Conservation (phyloP, 768 basidiomycete genomes). For the Coprinopsis cinerea region DNA sequence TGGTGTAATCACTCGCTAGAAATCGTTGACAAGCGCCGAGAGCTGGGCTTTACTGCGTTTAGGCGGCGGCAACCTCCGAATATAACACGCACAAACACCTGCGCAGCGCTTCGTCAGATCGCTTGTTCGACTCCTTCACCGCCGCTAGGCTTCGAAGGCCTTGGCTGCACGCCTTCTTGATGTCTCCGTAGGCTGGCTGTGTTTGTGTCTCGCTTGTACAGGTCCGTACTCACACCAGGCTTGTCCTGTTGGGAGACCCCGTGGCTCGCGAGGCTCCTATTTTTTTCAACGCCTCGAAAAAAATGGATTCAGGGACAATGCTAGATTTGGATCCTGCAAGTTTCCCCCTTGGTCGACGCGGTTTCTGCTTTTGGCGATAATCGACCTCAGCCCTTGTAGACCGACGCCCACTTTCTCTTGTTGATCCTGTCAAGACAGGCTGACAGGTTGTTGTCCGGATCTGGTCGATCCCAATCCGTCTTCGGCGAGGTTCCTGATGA, state of each 20-base stretch:
- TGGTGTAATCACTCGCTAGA: neutral
- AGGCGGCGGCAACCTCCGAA: neutral
- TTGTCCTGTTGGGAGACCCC: too few species aligned
- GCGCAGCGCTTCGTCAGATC: too few species aligned
- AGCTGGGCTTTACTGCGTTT: neutral
- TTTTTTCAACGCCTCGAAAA: too few species aligned
- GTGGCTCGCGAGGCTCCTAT: too few species aligned
- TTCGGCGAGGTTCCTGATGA: neutral
- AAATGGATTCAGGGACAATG: too few species aligned
- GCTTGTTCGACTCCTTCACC: too few species aligned
- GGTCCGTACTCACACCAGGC: too few species aligned
- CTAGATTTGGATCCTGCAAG: too few species aligned
- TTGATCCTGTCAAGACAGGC: neutral
- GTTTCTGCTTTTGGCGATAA: neutral
- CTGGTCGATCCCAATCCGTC: neutral
- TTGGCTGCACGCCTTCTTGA: too few species aligned
- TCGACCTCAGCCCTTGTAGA: neutral
- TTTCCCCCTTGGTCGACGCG: neutral
- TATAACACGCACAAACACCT: neutral
- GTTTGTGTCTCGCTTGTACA: too few species aligned
- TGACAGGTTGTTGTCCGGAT: neutral
- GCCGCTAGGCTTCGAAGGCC: too few species aligned
- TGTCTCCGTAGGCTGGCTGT: too few species aligned
- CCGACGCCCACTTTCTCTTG: neutral
- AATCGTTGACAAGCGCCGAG: slow-evolving; percentile 3